Evolutionary conservation across 2,329 filamentous ascomycete species (phyloP).

Genomic region (Aureobasidium sp.): DNA sequence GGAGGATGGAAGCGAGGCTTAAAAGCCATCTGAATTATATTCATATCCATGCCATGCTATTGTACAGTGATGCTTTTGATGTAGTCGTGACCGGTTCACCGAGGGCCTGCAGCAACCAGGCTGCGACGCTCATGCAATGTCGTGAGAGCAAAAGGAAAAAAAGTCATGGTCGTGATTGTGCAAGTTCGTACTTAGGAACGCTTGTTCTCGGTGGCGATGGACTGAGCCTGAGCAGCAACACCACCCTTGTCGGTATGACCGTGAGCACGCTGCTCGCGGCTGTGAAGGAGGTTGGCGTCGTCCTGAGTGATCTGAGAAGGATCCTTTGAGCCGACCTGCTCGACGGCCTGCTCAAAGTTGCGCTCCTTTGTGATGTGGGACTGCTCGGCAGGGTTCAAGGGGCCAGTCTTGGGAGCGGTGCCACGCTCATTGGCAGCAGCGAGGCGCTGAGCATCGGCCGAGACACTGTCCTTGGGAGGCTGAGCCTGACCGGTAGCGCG

Average conservation of each 20-base stretch:
- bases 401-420: conserved; percentile 18
- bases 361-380: conserved; percentile 27
- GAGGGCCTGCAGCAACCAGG: background rate
- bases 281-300: conserved; percentile 28
- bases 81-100: background rate
- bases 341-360: conserved; percentile 28
- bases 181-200: background rate
- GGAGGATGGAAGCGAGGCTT: background rate
- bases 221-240: conserved; percentile 29
- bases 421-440: conserved; percentile 29
- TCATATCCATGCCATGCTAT: background rate
- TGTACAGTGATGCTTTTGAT: conserved; percentile 19
- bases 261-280: conserved; percentile 29
- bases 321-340: conserved; percentile 28
- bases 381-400: conserved; percentile 25
- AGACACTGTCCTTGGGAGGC: conserved; percentile 28
- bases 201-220: conserved; percentile 25
- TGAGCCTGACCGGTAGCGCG: conserved; percentile 26
- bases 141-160: conserved; percentile 2
- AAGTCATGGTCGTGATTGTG: background rate
- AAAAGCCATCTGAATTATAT: background rate
- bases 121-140: conserved; percentile 1
- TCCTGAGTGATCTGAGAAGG: conserved; percentile 29
- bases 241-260: conserved; percentile 29
- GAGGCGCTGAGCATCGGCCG: conserved; percentile 35